Evolutionary conservation across 1,284 basidiomycete genomes (phyloP), one percentile per base, ranked within the genome.

Genomic region (Kwoniella shivajii): DNA sequence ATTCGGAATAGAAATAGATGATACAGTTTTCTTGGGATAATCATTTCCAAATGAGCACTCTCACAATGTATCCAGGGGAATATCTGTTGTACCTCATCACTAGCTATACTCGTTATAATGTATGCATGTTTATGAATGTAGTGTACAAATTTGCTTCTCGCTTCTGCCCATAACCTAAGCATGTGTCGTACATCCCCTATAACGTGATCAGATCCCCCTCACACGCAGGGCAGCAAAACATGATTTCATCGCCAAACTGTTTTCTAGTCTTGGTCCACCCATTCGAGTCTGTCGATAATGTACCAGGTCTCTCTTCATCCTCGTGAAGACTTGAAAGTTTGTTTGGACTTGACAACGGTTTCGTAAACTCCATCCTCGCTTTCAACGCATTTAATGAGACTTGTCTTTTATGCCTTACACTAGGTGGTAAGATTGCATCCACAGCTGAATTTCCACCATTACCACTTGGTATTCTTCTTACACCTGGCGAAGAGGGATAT

Each of bases 341-440:
- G 11, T 38, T 34, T n/a, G 39, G 11, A 20, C 72, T 86, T 86
- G 59, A 31, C 29, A 37, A 44, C 27, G 43, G 31, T n/a, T 22
- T 48, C 3, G 44, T 22, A 7, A 52, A 42, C 18, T 90, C 88
- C 74, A 94, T 92, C 41, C 91, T 84, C 26, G 89, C 90, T 73
- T 91, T 92, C 51, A 94, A 84, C 84, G 92, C 92, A 68, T 86
- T 86, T 59, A 94, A 78, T 72, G 89, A 91, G 59, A 90, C 85
- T 67, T 87, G 85, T 50, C 91, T 86, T 72, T 92, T 92, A 76
- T 92, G 90, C 36, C 85, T 80, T 30, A 88, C 87, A 71, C 89
- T 86, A 0, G 87, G 83, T 1, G 88, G 86, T 41, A 93, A 80
- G 44, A 82, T 82, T 22, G 86, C 83, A 63, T 89, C 88, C 58